A percentile compares a stretch with the other conserved stretches of the same genome.
Conservation (phyloP, 257 asterid species). For the Plantago major region DNA sequence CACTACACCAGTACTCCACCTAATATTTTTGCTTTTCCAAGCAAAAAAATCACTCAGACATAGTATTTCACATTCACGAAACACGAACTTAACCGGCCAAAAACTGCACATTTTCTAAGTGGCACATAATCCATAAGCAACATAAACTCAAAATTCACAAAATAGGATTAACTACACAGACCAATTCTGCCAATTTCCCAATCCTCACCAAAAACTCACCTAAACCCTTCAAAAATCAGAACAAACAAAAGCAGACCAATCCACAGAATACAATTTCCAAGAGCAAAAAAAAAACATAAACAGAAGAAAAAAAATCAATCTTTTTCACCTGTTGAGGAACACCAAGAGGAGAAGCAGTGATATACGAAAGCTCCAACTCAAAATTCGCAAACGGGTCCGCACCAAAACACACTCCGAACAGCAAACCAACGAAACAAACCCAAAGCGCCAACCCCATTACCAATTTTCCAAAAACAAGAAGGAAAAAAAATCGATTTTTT, state of each 20-base stretch:
- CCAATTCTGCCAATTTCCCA: no score
- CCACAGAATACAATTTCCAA: neutral
- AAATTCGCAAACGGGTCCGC: conserved; percentile 65
- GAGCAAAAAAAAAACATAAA: no score
- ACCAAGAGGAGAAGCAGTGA: conserved; percentile 87
- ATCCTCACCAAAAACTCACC: neutral
- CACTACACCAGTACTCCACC: no score
- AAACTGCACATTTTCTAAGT: no score
- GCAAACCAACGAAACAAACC: conserved; percentile 34
- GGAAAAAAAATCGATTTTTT: neutral
- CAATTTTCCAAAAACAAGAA: conserved; percentile 17
- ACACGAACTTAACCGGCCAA: no score
- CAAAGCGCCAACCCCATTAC: conserved; percentile 20
- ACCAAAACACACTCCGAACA: conserved; percentile 38
- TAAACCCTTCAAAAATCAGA: neutral
- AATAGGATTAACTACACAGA: no score
- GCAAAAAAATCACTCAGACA: no score
- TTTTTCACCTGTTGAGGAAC: conserved; percentile 80
- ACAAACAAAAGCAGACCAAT: conserved; percentile 4
- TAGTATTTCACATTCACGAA: no score
- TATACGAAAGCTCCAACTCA: conserved; percentile 65
- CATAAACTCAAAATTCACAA: no score
- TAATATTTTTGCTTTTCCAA: no score
- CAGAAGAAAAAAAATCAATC: neutral
- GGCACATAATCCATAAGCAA: no score